Evolutionary conservation across 2,329 filamentous ascomycete genomes (phyloP).

Genomic region (Hypoxylon sp.): DNA sequence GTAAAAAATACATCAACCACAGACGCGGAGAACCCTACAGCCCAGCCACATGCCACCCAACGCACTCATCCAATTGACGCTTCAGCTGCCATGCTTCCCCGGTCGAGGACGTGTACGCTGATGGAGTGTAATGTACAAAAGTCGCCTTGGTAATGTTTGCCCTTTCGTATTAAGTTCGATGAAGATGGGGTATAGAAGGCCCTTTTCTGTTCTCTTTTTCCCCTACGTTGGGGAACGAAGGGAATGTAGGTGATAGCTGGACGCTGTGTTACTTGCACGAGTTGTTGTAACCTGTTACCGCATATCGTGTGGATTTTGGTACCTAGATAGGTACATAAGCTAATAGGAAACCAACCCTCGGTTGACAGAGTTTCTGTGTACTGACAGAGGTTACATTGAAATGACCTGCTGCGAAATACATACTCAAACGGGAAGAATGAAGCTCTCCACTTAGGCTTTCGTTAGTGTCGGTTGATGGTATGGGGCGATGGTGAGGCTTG

Average conservation of each 20-base stretch:
- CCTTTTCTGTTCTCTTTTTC: neutral
- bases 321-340: no score
- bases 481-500: neutral
- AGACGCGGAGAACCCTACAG: slow-evolving; percentile 27
- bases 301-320: no score
- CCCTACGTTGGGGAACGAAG: no score
- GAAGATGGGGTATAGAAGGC: neutral
- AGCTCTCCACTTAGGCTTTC: neutral
- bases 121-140: neutral
- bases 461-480: neutral
- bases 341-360: no score
- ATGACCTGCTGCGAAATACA: neutral
- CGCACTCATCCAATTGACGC: slow-evolving; percentile 13
- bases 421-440: neutral
- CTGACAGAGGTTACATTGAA: neutral
- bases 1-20: slow-evolving; percentile 14
- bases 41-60: slow-evolving; percentile 1
- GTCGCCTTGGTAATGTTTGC: neutral
- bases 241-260: no score
- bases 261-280: no score
- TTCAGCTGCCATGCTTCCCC: neutral
- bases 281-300: no score
- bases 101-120: neutral
- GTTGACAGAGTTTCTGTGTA: no score
- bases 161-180: neutral